Evolutionary conservation across 2,329 filamentous ascomycete species (phyloP).

Genomic region (Alternaria solani): DNA sequence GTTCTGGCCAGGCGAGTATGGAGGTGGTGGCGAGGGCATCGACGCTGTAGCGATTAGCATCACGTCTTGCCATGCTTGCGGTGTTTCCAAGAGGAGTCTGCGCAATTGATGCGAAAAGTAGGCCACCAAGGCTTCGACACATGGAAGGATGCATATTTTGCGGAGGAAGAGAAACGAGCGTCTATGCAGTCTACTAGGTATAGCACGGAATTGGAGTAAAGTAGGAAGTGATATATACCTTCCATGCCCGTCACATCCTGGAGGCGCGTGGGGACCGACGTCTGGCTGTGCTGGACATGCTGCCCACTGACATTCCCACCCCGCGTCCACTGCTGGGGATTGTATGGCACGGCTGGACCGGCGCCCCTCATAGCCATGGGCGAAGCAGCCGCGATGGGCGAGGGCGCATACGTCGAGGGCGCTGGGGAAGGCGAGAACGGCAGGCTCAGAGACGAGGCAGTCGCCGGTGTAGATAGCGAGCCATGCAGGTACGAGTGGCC

Average conservation of each 20-base stretch:
- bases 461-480: slow-evolving; percentile 48
- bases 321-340: slow-evolving; percentile 60
- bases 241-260: slow-evolving; percentile 58
- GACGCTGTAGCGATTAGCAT: slow-evolving; percentile 48
- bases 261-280: slow-evolving; percentile 40
- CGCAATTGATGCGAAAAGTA: neutral
- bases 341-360: slow-evolving; percentile 53
- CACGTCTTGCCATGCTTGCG: slow-evolving; percentile 9
- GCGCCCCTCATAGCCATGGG: slow-evolving; percentile 48
- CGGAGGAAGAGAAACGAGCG: neutral
- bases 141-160: slow-evolving; percentile 1
- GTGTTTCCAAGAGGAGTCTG: slow-evolving; percentile 8
- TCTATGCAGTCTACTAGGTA: slow-evolving; percentile 7
- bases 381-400: slow-evolving; percentile 40
- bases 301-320: slow-evolving; percentile 49
- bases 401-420: slow-evolving; percentile 45
- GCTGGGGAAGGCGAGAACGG: slow-evolving; percentile 49
- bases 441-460: slow-evolving; percentile 47
- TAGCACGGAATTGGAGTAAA: slow-evolving; percentile 2
- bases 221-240: slow-evolving; percentile 46
- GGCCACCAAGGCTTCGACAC: neutral
- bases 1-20: slow-evolving; percentile 57
- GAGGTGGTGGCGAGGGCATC: slow-evolving; percentile 60
- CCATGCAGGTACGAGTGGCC: slow-evolving; percentile 42
- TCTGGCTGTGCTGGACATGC: slow-evolving; percentile 46